Evolutionary conservation across 2,329 filamentous ascomycete genomes (phyloP), one percentile per base, ranked within the genome.

Genomic region (Fusarium gaditjirri): DNA sequence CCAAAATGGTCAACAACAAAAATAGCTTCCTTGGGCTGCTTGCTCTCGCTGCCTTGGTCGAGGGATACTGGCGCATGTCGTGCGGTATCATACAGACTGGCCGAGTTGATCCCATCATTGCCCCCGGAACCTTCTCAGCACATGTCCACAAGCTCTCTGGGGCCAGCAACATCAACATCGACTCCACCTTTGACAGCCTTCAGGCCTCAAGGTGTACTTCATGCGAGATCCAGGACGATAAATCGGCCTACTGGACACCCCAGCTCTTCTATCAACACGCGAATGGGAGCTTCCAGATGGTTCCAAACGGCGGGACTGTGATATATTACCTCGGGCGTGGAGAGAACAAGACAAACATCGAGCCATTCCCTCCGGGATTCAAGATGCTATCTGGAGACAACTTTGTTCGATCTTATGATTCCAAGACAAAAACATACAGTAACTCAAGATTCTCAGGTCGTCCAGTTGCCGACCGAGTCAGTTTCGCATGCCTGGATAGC

Each of bases 41-140:
- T 59, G 29, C 27, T 29, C n/a, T 75, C 6, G 44, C 49, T 21
- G 38, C 63, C 11, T 52, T 59, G n/a, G 59, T 23, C 6, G 69
- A 75, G n/a, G 73, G 71, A 16, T 75, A 58, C 61, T 75, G 73
- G 71, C 74, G 74, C 14, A 74, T 75, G 74, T 76, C 71, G 3
- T 75, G 74, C 29, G 59, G 74, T 19, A 47, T 75, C 8, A 76
- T 75, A 23, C 74, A 75, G 33, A 76, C 73, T 16, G 66, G 69
- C 44, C 47, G 74, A 13, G 54, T 75, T 41, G 74, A 75, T 27
- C 74, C 74, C 44, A 73, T 75, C 14, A 65, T 75, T 35, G 63
- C 41, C 21, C 73, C 74, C 5, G 73, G 74, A 19, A 50, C 58
- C 1, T 65, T 75, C 29, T 65, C 74, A 16, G 74, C 65, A 41